These are phyloP conservation scores for Podospora tetraspora DNA, from an alignment of 495 filamentous ascomycete genomes.

Conservation along the genomic window DNA sequence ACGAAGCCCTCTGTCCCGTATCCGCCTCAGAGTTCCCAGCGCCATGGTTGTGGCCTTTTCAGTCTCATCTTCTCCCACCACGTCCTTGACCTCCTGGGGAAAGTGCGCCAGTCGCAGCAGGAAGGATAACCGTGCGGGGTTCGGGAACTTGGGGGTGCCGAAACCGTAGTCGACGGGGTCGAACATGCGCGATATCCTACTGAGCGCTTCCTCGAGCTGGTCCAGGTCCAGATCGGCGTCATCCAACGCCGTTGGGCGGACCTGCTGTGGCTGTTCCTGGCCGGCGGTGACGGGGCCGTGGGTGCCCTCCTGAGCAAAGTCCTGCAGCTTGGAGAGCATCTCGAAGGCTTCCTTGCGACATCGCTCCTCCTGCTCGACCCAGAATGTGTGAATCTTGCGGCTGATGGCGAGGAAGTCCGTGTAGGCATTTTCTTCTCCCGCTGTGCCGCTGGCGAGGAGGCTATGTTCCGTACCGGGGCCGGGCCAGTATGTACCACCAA, in stretches of 20 bases:
- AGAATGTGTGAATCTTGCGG: slow-evolving; percentile 72
- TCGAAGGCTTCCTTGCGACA: slow-evolving; percentile 78
- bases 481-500: slow-evolving; percentile 96
- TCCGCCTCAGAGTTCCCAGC: slow-evolving; percentile 69
- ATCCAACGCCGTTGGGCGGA: not conserved
- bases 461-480: slow-evolving; percentile 61
- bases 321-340: slow-evolving; percentile 70
- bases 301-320: slow-evolving; percentile 83
- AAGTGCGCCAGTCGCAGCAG: slow-evolving; percentile 71
- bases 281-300: slow-evolving; percentile 38
- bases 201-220: slow-evolving; percentile 82
- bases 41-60: slow-evolving; percentile 74
- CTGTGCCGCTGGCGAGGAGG: slow-evolving; percentile 22
- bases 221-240: slow-evolving; percentile 72
- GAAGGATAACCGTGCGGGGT: slow-evolving; percentile 77
- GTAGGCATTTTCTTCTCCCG: slow-evolving; percentile 48
- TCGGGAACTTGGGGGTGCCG: slow-evolving; percentile 82
- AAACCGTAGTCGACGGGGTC: slow-evolving; percentile 79
- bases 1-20: slow-evolving; percentile 81
- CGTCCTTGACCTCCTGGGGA: slow-evolving; percentile 65
- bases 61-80: slow-evolving; percentile 80
- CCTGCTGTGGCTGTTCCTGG: not conserved
- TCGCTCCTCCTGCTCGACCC: slow-evolving; percentile 75
- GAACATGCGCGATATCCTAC: slow-evolving; percentile 71
- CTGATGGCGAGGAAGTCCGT: slow-evolving; percentile 74